Evolutionary conservation across 108 stramenopile genomes (phyloP).

Genomic region (Stephanodiscus triporus): DNA sequence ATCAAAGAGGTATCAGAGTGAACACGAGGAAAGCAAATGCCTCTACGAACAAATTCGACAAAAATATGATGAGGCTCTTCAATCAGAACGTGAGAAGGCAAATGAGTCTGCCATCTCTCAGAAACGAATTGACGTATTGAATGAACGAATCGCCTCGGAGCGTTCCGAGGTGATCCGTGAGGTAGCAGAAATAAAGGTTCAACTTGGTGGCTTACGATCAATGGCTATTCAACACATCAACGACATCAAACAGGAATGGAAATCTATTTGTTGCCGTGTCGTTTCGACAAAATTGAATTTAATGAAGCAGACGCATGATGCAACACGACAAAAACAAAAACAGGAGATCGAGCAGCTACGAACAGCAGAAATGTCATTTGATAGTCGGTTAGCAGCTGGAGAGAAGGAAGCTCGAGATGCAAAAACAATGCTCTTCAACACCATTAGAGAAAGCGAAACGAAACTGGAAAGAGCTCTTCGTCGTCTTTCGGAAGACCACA

Average conservation of each 20-base stretch:
- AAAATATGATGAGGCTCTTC: background rate
- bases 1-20: slow-evolving; percentile 5
- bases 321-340: background rate
- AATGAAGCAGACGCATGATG: slow-evolving; percentile 6
- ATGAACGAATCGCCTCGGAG: background rate
- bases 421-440: slow-evolving; percentile 43
- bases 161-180: background rate
- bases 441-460: slow-evolving; percentile 34
- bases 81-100: slow-evolving; percentile 17
- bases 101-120: slow-evolving; percentile 1
- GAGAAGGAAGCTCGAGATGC: slow-evolving; percentile 30
- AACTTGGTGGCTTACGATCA: slow-evolving; percentile 8
- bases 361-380: slow-evolving; percentile 21
- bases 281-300: background rate
- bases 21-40: slow-evolving; percentile 18
- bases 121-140: slow-evolving; percentile 8
- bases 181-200: slow-evolving; percentile 8
- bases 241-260: slow-evolving; percentile 18
- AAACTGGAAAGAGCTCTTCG: slow-evolving; percentile 30
- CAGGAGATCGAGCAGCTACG: slow-evolving; percentile 25
- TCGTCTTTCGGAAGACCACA: slow-evolving; percentile 34
- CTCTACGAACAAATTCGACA: slow-evolving; percentile 18
- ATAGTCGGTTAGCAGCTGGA: slow-evolving; percentile 14
- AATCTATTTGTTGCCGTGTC: slow-evolving; percentile 1
- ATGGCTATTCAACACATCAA: background rate